phyloP scores from a whole-genome alignment of 2,329 filamentous ascomycete species.

The Sclerotinia trifoliorum region DNA sequence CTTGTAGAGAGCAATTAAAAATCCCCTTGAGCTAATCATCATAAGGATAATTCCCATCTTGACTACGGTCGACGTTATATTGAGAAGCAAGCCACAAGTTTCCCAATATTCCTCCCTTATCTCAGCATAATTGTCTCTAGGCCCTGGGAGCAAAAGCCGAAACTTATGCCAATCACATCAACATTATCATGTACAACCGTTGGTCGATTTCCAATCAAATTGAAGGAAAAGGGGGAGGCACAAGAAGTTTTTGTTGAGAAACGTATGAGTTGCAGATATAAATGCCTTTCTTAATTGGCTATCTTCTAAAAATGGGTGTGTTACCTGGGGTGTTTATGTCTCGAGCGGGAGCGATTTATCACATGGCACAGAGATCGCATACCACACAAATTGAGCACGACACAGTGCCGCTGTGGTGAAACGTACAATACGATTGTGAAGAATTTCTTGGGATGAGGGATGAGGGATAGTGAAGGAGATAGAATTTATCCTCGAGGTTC shows the following conservation, averaged over 20 bases:
- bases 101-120: not conserved
- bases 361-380: slow-evolving; percentile 25
- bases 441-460: slow-evolving; percentile 9
- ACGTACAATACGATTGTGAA: slow-evolving; percentile 1
- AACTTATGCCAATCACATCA: slow-evolving; percentile 5
- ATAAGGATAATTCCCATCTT: not conserved
- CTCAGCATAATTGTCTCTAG: not conserved
- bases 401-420: slow-evolving; percentile 23
- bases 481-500: not conserved
- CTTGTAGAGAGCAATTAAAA: not conserved
- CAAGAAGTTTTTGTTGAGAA: slow-evolving; percentile 8
- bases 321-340: slow-evolving; percentile 18
- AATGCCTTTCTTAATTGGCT: not conserved
- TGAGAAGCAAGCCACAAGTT: not conserved
- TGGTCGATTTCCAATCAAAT: slow-evolving; percentile 7
- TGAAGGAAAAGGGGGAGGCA: not conserved
- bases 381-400: slow-evolving; percentile 17
- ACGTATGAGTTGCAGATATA: not conserved
- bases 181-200: slow-evolving; percentile 4
- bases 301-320: slow-evolving; percentile 8
- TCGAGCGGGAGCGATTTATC: slow-evolving; percentile 22
- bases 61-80: slow-evolving; percentile 12
- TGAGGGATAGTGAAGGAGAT: not conserved
- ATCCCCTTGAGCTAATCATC: not conserved
- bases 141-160: not conserved